Conservation (phyloP, 768 basidiomycete species). For the Suillus variegatus region DNA sequence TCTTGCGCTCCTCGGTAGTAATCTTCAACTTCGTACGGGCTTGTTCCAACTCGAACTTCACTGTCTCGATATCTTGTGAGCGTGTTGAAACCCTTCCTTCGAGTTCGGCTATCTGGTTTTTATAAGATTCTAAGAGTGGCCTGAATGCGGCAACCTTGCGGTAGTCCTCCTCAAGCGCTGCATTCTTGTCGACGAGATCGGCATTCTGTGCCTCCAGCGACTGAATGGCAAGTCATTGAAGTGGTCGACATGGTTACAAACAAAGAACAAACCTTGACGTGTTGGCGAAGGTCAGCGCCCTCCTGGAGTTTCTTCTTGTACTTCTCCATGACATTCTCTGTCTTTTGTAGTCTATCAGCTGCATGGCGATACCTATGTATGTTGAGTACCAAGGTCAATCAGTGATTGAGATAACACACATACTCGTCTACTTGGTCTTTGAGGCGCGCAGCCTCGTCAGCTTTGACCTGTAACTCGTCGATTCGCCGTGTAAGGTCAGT, state of each 20-base stretch:
- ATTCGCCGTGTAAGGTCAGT: conserved; percentile 76
- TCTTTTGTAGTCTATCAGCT: conserved; percentile 89
- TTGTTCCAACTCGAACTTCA: conserved; percentile 79
- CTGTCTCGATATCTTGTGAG: conserved; percentile 68
- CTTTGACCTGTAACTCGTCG: conserved; percentile 77
- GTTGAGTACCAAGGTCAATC: background rate
- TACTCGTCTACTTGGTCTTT: conserved; percentile 97
- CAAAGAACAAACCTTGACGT: conserved; percentile 64
- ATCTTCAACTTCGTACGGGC: conserved; percentile 68
- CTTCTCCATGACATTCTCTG: conserved; percentile 97
- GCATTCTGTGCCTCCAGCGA: conserved; percentile 92
- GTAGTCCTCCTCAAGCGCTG: conserved; percentile 90
- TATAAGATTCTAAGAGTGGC: conserved; percentile 91
- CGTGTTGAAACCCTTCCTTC: conserved; percentile 70
- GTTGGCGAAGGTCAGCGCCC: conserved; percentile 83
- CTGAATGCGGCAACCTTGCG: conserved; percentile 84
- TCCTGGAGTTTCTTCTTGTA: conserved; percentile 99
- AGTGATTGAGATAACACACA: background rate
- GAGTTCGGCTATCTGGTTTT: conserved; percentile 78
- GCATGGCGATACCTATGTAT: conserved; percentile 79
- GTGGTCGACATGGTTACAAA: background rate
- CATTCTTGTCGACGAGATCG: conserved; percentile 87
- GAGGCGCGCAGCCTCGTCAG: conserved; percentile 75
- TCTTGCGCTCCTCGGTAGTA: conserved; percentile 64
- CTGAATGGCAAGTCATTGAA: conserved; percentile 37